These are phyloP conservation scores for Kazachstania sp. DNA, from an alignment of 1,139 yeast genomes.

Conservation along the genomic window DNA sequence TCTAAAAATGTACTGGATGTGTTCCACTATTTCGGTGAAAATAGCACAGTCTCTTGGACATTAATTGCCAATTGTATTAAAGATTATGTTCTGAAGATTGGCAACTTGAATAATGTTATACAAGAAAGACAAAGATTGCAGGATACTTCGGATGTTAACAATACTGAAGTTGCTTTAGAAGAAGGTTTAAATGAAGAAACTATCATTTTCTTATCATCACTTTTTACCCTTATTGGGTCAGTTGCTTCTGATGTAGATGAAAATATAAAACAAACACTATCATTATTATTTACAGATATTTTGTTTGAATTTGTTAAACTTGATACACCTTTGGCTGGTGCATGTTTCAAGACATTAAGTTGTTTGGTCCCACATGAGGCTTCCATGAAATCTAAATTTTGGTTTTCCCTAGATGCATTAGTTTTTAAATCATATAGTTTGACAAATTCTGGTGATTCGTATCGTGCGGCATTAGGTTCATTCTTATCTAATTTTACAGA, in stretches of 20 bases:
- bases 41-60: slow-evolving; percentile 47
- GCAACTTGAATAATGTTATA: slow-evolving; percentile 24
- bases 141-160: slow-evolving; percentile 24
- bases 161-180: slow-evolving; percentile 25
- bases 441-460: slow-evolving; percentile 17
- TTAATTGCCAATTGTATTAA: slow-evolving; percentile 49
- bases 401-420: slow-evolving; percentile 74
- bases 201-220: slow-evolving; percentile 65
- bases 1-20: slow-evolving; percentile 43
- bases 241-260: slow-evolving; percentile 38
- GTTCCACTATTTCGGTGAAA: slow-evolving; percentile 34
- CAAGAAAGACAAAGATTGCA: slow-evolving; percentile 27
- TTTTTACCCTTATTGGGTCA: slow-evolving; percentile 47
- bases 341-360: slow-evolving; percentile 45
- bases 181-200: slow-evolving; percentile 75
- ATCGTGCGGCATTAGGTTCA: slow-evolving; percentile 20
- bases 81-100: slow-evolving; percentile 46
- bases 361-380: slow-evolving; percentile 41
- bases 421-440: slow-evolving; percentile 37
- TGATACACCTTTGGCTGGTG: slow-evolving; percentile 47
- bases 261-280: slow-evolving; percentile 17
- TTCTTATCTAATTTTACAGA: slow-evolving; percentile 40
- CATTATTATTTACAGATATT: slow-evolving; percentile 26
- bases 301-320: slow-evolving; percentile 42
- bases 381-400: slow-evolving; percentile 44